Evolutionary conservation across 257 asterid species (phyloP), one percentile per base, ranked within the genome.

Genomic region (Solanum pinnatisectum): DNA sequence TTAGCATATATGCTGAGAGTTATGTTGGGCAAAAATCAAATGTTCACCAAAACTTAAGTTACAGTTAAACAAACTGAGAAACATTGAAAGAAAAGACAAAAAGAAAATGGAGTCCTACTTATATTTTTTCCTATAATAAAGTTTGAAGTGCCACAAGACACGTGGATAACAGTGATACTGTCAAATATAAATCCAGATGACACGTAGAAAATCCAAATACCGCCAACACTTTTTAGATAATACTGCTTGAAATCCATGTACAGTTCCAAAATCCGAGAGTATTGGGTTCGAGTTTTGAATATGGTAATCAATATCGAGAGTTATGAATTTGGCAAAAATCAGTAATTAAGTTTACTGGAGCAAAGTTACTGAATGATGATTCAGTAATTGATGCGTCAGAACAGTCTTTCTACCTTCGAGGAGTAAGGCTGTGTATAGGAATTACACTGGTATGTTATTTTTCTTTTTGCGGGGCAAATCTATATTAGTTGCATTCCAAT

Each of bases 391-490:
- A 56, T 60, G 1, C 5, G 6, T 63, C 32, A 63, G 7, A 63
- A 65, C 0, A 10, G 4, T n/a, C 4, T 10, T 65, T 56, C 25
- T 56, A 18, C 0, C 65, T 52, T 1, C 0, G 7, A 46, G 0
- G 18, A 46, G 56, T 46, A 46, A 14, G 59, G 59, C 1, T 14
- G 20, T 46, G 59, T 46, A 15, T 15, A 49, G 8, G 8, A 49
- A 49, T 49, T 49, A 49, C 1, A 15, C 1, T 15, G 30, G 6
- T 23, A 23, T 9, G 30, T 60, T 60, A 22, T 9, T 60, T 60
- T 60, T 59, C 2, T 59, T 23, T 60, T 20, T 18, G 67, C 27
- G 0, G 23, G 15, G 30, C 11, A n/a, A 63, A 1, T 8, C 8
- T 6, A 25, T 2, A 67, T 67, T 27, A 67, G 5, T 67, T 68